Evolutionary conservation across 2,329 filamentous ascomycete species (phyloP).

Genomic region (Diaporthe vaccinii): DNA sequence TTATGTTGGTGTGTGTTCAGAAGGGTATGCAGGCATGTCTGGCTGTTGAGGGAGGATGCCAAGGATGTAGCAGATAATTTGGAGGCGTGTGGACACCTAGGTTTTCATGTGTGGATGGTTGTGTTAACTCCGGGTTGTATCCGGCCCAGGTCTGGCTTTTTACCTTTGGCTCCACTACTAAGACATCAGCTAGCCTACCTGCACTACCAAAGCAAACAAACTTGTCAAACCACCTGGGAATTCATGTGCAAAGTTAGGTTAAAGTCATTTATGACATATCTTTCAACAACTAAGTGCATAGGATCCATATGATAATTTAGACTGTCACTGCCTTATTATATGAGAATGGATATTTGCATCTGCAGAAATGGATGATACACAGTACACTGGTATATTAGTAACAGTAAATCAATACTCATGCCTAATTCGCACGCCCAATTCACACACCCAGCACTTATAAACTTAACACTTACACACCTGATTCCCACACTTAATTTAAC

Average conservation of each 20-base stretch:
- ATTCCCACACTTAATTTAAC: too few relatives aligned
- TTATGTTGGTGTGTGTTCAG: neutral
- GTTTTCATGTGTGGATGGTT: neutral
- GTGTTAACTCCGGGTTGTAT: constrained; percentile 6
- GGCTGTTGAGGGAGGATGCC: neutral
- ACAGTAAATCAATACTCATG: too few relatives aligned
- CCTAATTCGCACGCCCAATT: too few relatives aligned
- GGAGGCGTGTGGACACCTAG: neutral
- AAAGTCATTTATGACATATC: neutral
- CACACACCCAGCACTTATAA: too few relatives aligned
- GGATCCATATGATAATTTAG: too few relatives aligned
- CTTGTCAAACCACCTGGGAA: neutral
- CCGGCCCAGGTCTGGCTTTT: neutral
- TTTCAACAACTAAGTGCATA: neutral
- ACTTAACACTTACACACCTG: too few relatives aligned
- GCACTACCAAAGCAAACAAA: neutral
- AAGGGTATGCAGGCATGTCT: neutral
- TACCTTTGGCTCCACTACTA: too few relatives aligned
- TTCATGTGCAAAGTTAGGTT: neutral
- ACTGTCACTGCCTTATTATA: too few relatives aligned
- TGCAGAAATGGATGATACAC: too few relatives aligned
- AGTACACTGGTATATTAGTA: too few relatives aligned
- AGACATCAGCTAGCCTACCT: too few relatives aligned
- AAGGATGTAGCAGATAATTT: neutral
- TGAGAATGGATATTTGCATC: too few relatives aligned